phyloP scores from a whole-genome alignment of 257 asterid species.

The Penstemon eatonii region DNA sequence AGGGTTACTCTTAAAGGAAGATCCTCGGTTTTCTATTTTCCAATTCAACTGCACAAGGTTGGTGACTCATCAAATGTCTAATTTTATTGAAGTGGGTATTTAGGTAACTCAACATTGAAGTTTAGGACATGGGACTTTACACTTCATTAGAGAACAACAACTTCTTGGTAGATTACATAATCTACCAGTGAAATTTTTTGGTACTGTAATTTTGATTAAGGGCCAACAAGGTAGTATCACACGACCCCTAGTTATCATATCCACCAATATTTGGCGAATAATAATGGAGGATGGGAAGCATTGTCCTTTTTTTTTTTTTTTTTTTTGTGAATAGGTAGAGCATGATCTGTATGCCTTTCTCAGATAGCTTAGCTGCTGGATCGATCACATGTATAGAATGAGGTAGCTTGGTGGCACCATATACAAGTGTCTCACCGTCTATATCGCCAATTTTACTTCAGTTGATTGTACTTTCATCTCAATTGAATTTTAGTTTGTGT shows the following conservation, averaged over 20 bases:
- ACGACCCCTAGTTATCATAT: not conserved
- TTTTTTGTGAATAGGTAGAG: not conserved
- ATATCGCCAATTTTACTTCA: constrained; percentile 17
- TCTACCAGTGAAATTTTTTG: too few species aligned
- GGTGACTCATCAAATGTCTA: too few species aligned
- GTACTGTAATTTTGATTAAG: too few species aligned
- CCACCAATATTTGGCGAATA: constrained; percentile 8
- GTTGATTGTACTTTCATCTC: not conserved
- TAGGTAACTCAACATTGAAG: too few species aligned
- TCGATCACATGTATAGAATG: constrained; percentile 16
- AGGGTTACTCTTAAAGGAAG: too few species aligned
- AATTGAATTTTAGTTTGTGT: constrained; percentile 6
- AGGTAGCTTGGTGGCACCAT: not conserved
- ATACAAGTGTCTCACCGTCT: not conserved
- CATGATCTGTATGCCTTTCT: constrained; percentile 11
- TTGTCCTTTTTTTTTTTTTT: not conserved
- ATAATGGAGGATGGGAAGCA: not conserved
- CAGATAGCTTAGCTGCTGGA: constrained; percentile 9
- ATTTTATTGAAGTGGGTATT: too few species aligned
- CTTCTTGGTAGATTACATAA: too few species aligned
- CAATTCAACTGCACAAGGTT: too few species aligned
- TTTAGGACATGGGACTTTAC: too few species aligned
- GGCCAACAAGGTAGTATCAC: too few species aligned
- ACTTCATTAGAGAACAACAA: too few species aligned
- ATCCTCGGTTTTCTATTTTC: too few species aligned